phyloP scores from a whole-genome alignment of 1,284 basidiomycete genomes.

The Apiotrichum domesticum region DNA sequence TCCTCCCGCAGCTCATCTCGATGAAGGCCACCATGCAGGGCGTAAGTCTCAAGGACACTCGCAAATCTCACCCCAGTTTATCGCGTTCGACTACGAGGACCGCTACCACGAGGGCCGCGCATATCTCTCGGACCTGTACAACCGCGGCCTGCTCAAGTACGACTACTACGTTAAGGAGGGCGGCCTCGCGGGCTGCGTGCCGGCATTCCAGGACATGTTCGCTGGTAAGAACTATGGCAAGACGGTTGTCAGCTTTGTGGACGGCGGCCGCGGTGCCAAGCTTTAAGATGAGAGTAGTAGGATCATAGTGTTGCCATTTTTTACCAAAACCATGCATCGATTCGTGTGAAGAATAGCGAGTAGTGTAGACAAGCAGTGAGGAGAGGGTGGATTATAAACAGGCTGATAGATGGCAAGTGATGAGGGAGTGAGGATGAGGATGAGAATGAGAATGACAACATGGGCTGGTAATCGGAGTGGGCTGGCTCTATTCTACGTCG shows the following conservation, averaged over 20 bases:
- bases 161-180: conserved; percentile 65
- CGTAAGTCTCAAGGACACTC: neutral
- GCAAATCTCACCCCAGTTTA: conserved; percentile 50
- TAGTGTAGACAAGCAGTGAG: no score
- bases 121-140: conserved; percentile 53
- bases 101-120: conserved; percentile 43
- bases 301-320: no score
- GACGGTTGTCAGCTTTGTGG: conserved; percentile 46
- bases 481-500: no score
- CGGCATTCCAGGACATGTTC: conserved; percentile 64
- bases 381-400: no score
- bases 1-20: conserved; percentile 57
- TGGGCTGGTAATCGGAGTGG: no score
- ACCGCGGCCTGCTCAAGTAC: conserved; percentile 67
- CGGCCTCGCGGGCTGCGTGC: conserved; percentile 65
- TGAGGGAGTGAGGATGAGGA: no score
- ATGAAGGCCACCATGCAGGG: conserved; percentile 73
- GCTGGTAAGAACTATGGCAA: conserved; percentile 77
- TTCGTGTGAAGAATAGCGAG: no score
- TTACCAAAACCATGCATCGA: no score
- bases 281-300: neutral
- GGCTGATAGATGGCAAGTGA: no score
- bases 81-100: conserved; percentile 59
- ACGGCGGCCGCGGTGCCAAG: conserved; percentile 4
- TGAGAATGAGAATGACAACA: no score